Percentiles rank a stretch among this genome's conserved stretches.
phyloP scores from a whole-genome alignment of 345 rosid genomes.

The Alliaria petiolata region DNA sequence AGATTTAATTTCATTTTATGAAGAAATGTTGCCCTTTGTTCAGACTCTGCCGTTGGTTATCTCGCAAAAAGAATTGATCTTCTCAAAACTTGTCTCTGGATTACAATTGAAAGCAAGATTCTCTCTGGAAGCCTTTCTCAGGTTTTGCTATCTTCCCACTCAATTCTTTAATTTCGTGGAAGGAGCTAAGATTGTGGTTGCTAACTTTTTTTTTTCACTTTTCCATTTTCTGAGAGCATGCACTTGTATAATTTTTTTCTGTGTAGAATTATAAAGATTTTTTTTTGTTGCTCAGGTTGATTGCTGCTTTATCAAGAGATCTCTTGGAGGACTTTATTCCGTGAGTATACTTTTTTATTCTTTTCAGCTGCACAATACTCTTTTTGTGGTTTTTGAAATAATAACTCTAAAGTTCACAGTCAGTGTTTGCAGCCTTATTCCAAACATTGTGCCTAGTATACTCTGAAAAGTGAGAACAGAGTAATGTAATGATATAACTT shows the following conservation, averaged over 20 bases:
- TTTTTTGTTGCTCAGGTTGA: constrained; percentile 45
- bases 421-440: background rate
- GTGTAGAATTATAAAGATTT: background rate
- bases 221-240: too few species aligned
- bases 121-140: constrained; percentile 76
- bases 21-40: constrained; percentile 61
- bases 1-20: constrained; percentile 67
- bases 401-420: background rate
- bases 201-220: too few species aligned
- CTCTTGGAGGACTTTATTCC: constrained; percentile 52
- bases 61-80: constrained; percentile 56
- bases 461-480: background rate
- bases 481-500: too few species aligned
- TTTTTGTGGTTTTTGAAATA: background rate
- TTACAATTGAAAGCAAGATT: constrained; percentile 69
- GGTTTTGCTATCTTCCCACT: constrained; percentile 35
- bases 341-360: constrained; percentile 43
- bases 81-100: constrained; percentile 54
- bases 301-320: constrained; percentile 74
- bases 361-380: background rate
- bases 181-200: too few species aligned
- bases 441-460: background rate
- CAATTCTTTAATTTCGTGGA: too few species aligned
- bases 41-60: constrained; percentile 59
- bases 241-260: background rate